Base-by-base conservation (phyloP, 345 rosid species). In the Orychophragmus violaceus region DNA sequence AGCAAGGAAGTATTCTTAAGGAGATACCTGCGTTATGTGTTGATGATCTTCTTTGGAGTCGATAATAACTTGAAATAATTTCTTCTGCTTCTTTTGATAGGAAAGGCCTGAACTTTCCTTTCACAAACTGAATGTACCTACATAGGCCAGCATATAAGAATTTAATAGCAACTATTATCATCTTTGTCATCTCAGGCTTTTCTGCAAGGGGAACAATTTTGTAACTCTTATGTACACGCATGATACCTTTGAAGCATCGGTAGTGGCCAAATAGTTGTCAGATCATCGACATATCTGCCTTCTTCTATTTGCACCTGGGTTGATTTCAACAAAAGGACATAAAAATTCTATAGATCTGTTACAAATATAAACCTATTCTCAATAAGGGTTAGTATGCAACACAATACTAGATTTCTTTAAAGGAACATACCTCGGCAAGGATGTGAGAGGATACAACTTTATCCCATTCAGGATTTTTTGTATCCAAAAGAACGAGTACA, bases 391-490 rank as follows among this genome's bases (percentile, higher is more conserved):
- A 13, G 11, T 30, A 41, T 52, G 33, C 10, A 23, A 44, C 11
- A 53, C 19, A 57, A 5, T 6, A 39, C 5, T 5, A 18, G 24
- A 52, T 39, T 23, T 45, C 37, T 33, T 21, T 22, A 2, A 27
- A 12, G 32, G 14, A 33, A 36, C 69, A 62, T 80, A 90, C 98
- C 92, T 86, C 91, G 6, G 82, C 77, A 72, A 93, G 97, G 78
- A 93, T 93, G 79, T 93, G 98, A 74, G 98, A 90, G 54, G 98
- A 93, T 69, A 93, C 97, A 75, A 93, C 96, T 66, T 74, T 85
- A 82, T 93, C 98, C 98, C 98, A 93, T 76, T 87, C 96, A 8
- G 98, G 98, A 84, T 88, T 88, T 78, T 90, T 93, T 28, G 97
- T 86, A 76, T 93, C 98, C 72, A 93, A 76, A 60, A 93, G 96